Evolutionary conservation across 768 basidiomycete genomes (phyloP).

Genomic region (Dentipellis sp.): DNA sequence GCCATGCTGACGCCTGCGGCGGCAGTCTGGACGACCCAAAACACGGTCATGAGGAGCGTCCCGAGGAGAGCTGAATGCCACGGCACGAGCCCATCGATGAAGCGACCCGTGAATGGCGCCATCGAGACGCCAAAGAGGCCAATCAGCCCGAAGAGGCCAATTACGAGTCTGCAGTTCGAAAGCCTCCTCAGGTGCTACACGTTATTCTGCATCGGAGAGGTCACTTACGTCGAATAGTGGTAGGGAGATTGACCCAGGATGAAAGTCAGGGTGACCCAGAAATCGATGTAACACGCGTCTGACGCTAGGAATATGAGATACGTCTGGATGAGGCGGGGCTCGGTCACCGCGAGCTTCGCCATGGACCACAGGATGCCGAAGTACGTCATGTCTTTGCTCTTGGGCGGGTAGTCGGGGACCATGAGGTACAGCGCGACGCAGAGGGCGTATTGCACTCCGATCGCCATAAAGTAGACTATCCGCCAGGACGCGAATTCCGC

Average conservation of each 20-base stretch:
- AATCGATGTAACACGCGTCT: conserved; percentile 42
- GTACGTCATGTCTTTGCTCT: conserved; percentile 5
- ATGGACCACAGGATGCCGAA: conserved; percentile 61
- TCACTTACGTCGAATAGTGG: conserved; percentile 54
- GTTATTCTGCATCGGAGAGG: background rate
- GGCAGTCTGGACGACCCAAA: conserved; percentile 20
- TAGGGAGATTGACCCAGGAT: conserved; percentile 70
- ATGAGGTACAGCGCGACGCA: conserved; percentile 1
- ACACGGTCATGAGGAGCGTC: conserved; percentile 13
- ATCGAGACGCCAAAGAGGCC: conserved; percentile 26
- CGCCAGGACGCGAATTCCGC: conserved; percentile 33
- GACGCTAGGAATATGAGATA: conserved; percentile 49
- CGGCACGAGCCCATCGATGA: conserved; percentile 21
- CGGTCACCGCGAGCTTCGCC: conserved; percentile 66
- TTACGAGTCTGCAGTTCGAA: conserved; percentile 18
- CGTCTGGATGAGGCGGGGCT: conserved; percentile 71
- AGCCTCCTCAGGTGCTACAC: background rate
- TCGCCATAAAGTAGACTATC: conserved; percentile 31
- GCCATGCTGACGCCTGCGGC: conserved; percentile 25
- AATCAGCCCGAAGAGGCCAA: conserved; percentile 34
- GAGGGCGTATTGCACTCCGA: conserved; percentile 19
- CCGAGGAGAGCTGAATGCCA: conserved; percentile 31
- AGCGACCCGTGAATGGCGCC: conserved; percentile 11
- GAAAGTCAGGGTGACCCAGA: conserved; percentile 62
- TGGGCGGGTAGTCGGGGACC: conserved; percentile 8